Evolutionary conservation across 2,329 filamentous ascomycete genomes (phyloP).

Genomic region (Penicillium occitanis): DNA sequence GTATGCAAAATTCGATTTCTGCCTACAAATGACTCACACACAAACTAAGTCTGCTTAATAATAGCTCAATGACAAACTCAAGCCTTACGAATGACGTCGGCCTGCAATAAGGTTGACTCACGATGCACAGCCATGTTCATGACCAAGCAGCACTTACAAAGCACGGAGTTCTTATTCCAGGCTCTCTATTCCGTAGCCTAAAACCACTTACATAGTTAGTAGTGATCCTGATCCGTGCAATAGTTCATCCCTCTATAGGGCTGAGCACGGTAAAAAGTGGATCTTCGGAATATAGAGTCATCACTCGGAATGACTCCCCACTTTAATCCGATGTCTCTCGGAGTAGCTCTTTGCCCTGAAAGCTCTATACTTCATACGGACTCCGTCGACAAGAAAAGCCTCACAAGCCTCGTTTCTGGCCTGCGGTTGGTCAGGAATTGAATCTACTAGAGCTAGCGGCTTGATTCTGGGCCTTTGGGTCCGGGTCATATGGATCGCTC

Average conservation of each 20-base stretch:
- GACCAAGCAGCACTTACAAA: neutral
- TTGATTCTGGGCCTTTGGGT: neutral
- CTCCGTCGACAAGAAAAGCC: neutral
- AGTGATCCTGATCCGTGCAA: neutral
- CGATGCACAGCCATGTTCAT: constrained; percentile 4
- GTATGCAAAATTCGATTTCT: neutral
- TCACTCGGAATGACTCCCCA: neutral
- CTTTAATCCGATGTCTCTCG: neutral
- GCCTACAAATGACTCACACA: neutral
- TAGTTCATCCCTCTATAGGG: neutral
- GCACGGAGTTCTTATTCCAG: neutral
- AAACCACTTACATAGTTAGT: neutral
- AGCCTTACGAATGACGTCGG: neutral
- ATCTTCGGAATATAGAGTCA: neutral
- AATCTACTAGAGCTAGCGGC: neutral
- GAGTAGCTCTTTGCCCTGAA: neutral
- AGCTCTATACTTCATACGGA: neutral
- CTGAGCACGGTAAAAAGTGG: constrained; percentile 4
- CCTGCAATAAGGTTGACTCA: neutral
- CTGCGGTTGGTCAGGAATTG: neutral
- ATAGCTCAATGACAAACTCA: neutral
- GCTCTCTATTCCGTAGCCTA: neutral
- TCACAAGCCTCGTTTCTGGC: neutral
- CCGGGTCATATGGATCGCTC: neutral
- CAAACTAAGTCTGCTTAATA: neutral